Conservation (phyloP, 148 eudicot species). For the Chenopodium quinoa region DNA sequence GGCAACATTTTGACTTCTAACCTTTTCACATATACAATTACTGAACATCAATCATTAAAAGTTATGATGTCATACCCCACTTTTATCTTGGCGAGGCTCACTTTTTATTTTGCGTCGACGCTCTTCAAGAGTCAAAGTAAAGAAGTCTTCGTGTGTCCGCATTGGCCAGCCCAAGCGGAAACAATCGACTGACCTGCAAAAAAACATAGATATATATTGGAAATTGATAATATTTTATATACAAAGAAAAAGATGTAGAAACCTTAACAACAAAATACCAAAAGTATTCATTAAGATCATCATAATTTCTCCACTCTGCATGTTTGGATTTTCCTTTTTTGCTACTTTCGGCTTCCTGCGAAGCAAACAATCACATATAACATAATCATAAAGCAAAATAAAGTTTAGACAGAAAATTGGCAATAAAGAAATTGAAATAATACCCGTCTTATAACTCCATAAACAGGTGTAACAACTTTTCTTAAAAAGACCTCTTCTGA, state of each 20-base stretch:
- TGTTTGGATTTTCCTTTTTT: slow-evolving; percentile 82
- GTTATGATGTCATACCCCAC: slow-evolving; percentile 42
- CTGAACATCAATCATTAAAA: not conserved
- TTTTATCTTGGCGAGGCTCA: slow-evolving; percentile 39
- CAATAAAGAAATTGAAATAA: not conserved
- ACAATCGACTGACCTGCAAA: slow-evolving; percentile 85
- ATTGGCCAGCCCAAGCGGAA: slow-evolving; percentile 98
- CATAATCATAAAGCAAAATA: not conserved
- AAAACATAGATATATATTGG: not conserved
- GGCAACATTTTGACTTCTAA: too few relatives aligned
- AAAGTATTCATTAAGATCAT: slow-evolving; percentile 95
- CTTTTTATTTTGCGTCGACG: too few relatives aligned
- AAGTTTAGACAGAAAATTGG: too few relatives aligned
- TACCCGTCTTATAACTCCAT: slow-evolving; percentile 79
- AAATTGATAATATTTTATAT: slow-evolving; percentile 4
- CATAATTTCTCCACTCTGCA: slow-evolving; percentile 98
- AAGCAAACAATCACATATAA: slow-evolving; percentile 4
- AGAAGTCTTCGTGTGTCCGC: slow-evolving; percentile 95
- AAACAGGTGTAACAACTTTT: slow-evolving; percentile 84
- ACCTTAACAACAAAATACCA: slow-evolving; percentile 50
- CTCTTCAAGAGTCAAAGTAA: slow-evolving; percentile 40
- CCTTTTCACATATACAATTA: not conserved
- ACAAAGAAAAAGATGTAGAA: not conserved
- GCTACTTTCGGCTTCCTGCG: slow-evolving; percentile 86
- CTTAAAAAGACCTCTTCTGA: slow-evolving; percentile 81